Conservation (phyloP, 805 yeast species). For the Candida succiphila region DNA sequence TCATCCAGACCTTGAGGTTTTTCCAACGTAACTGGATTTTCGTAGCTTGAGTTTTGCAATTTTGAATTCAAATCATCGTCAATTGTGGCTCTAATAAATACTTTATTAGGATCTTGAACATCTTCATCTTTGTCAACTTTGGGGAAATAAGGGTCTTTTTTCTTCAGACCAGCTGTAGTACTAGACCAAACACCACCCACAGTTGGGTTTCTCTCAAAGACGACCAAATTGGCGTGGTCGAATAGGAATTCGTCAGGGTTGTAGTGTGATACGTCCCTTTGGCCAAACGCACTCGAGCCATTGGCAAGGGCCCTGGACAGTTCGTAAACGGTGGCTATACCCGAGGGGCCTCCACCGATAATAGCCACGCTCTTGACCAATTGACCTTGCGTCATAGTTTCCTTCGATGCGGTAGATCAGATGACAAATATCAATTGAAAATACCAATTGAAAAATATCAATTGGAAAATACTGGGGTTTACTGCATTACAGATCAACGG, state of each 20-base stretch:
- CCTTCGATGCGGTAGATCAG: no score
- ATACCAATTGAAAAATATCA: no score
- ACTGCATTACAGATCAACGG: no score
- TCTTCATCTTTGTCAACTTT: slow-evolving; percentile 6
- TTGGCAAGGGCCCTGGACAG: slow-evolving; percentile 17
- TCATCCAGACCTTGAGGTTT: not conserved
- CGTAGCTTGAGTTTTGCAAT: slow-evolving; percentile 20
- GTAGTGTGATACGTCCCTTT: not conserved
- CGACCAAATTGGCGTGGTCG: slow-evolving; percentile 25
- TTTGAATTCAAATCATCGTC: no score
- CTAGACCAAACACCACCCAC: slow-evolving; percentile 31
- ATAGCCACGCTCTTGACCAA: slow-evolving; percentile 20
- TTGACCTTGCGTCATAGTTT: no score
- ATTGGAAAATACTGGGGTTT: no score
- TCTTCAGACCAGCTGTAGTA: slow-evolving; percentile 5
- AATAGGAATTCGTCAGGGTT: slow-evolving; percentile 10
- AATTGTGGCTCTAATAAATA: slow-evolving; percentile 2
- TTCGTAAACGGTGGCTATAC: slow-evolving; percentile 19
- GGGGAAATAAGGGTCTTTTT: slow-evolving; percentile 11
- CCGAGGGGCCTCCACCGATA: slow-evolving; percentile 24
- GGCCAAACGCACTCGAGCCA: slow-evolving; percentile 10
- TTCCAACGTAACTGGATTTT: slow-evolving; percentile 16
- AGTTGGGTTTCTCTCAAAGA: slow-evolving; percentile 26
- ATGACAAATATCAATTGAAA: no score
- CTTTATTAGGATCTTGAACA: slow-evolving; percentile 8